Conservation (phyloP, 345 rosid genomes). For the Hibiscus mutabilis region DNA sequence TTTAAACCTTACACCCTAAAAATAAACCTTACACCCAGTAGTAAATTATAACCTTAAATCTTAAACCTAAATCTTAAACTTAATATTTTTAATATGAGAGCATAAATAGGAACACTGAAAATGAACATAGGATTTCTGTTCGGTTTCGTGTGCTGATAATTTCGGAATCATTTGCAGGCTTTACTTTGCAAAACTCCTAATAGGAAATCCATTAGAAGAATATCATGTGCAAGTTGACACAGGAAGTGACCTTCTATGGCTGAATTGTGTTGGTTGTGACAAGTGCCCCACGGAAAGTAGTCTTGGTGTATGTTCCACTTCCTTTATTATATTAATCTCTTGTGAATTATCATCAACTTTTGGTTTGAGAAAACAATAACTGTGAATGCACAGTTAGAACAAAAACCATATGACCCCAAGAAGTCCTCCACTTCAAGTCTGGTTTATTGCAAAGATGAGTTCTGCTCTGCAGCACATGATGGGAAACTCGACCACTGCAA, state of each 20-base stretch:
- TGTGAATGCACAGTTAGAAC: constrained; percentile 39
- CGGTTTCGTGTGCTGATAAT: no score
- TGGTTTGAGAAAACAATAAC: neutral
- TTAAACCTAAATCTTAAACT: no score
- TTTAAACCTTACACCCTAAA: no score
- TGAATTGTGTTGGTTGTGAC: constrained; percentile 56
- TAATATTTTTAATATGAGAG: no score
- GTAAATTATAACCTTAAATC: no score
- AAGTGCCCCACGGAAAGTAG: constrained; percentile 66
- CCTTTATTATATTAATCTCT: neutral
- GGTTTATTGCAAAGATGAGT: constrained; percentile 46
- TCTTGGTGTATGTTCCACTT: constrained; percentile 49
- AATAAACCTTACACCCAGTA: no score
- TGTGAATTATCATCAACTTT: neutral
- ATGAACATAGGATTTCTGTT: no score
- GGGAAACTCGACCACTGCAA: constrained; percentile 42
- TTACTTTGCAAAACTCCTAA: constrained; percentile 56
- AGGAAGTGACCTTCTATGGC: constrained; percentile 89
- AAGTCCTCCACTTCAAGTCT: constrained; percentile 36
- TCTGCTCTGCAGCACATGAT: constrained; percentile 40
- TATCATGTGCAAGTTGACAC: constrained; percentile 83
- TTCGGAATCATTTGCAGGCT: constrained; percentile 38
- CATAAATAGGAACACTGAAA: no score
- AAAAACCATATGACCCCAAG: constrained; percentile 43
- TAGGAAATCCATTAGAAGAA: constrained; percentile 68